phyloP scores from a whole-genome alignment of 2,329 filamentous ascomycete genomes.

The Claviceps sp. region DNA sequence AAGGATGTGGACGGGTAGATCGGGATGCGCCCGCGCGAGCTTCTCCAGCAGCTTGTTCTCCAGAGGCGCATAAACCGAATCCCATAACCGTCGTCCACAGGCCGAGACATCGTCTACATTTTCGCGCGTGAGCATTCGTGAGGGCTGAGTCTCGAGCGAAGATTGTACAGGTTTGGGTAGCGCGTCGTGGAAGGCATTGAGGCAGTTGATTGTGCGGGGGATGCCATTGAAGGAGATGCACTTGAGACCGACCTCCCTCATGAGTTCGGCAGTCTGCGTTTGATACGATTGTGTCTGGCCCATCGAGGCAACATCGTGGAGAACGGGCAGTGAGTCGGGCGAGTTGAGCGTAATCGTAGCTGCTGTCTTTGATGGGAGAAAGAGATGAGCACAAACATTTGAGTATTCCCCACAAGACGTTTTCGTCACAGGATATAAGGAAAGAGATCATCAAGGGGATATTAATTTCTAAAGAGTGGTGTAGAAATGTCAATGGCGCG shows the following conservation, averaged over 20 bases:
- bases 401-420: neutral
- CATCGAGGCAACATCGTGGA: slow-evolving; percentile 39
- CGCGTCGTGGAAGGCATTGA: slow-evolving; percentile 54
- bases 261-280: slow-evolving; percentile 50
- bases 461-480: too few relatives aligned
- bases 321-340: slow-evolving; percentile 54
- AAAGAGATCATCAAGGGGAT: too few relatives aligned
- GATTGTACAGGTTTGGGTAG: slow-evolving; percentile 44
- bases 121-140: slow-evolving; percentile 35
- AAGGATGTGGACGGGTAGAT: slow-evolving; percentile 69
- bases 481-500: too few relatives aligned
- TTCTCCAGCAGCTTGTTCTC: slow-evolving; percentile 57
- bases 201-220: slow-evolving; percentile 70
- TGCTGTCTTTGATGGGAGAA: slow-evolving; percentile 42
- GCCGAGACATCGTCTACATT: slow-evolving; percentile 41
- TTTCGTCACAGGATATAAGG: too few relatives aligned
- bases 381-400: neutral
- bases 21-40: slow-evolving; percentile 64
- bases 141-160: slow-evolving; percentile 40
- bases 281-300: slow-evolving; percentile 8
- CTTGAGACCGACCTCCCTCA: slow-evolving; percentile 63
- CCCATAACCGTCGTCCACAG: slow-evolving; percentile 57
- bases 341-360: slow-evolving; percentile 81
- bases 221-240: slow-evolving; percentile 74
- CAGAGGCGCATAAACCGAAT: slow-evolving; percentile 64